Evolutionary conservation across 768 basidiomycete species (phyloP), one percentile per base, ranked within the genome.

Genomic region (Pleurotus tuoliensis): DNA sequence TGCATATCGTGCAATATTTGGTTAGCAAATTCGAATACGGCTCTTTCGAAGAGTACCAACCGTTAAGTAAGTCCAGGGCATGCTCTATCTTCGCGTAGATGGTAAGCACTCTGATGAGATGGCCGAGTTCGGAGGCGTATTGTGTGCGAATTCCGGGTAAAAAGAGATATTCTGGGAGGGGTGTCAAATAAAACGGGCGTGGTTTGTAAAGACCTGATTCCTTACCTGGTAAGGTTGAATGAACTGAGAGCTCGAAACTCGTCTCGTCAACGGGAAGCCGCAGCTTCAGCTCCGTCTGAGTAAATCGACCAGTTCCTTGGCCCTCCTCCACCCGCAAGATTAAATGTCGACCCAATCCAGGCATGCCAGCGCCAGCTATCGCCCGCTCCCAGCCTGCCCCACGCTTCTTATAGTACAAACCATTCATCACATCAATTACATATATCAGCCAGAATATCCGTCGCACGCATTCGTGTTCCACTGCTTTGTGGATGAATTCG

Each of bases 361-460:
- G 41, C 58, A 59, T 49, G 20, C 44, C 47, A 47, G 56, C 39
- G 3, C 51, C 51, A 4, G 51, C 51, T 6, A 53, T 24, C 1
- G 51, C 51, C 22, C 51, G n/a, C 34, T 76, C 75, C 39, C 71
- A 69, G 56, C 73, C 71, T 30, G 73, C 70, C 38, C 73, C 70
- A 16, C 76, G 73, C 56, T 73, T 74, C 66, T 76, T 78, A 66
- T 76, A 76, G 65, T 74, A 78, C 41, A 78, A 73, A 41, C 71
- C 70, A 24, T 73, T 70, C 65, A 76, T 69, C 59, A 79, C 70
- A 64, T 87, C 83, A 64, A 87, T 75, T 58, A 83, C 71, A 64
- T 84, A 82, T 57, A 89, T 82, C 55, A 89, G 75, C 90, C 90
- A 92, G 69, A 92, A 91, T 57, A 88, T 83, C 56, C 90, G 83